phyloP scores from a whole-genome alignment of 371 early-diverging fungal species.

The Mortierella sp. region DNA sequence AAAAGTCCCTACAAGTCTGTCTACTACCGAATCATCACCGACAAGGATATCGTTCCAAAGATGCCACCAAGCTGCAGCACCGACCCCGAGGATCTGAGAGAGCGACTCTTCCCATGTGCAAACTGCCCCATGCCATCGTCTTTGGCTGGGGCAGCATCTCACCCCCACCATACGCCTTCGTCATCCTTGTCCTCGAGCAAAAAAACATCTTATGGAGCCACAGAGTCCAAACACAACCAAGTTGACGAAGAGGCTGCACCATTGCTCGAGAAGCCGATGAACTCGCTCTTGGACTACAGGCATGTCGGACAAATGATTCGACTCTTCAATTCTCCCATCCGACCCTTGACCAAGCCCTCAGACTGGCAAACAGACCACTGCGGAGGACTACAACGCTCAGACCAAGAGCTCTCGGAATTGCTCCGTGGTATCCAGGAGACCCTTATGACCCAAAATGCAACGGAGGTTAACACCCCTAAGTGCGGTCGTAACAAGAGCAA shows the following conservation, averaged over 20 bases:
- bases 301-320: conserved; percentile 46
- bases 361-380: conserved; percentile 37
- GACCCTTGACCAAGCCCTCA: conserved; percentile 39
- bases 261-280: conserved; percentile 13
- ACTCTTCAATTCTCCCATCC: conserved; percentile 17
- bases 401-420: conserved; percentile 12
- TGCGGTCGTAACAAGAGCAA: neutral
- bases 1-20: conserved; percentile 26
- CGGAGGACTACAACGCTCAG: conserved; percentile 22
- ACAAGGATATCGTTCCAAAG: conserved; percentile 45
- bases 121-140: neutral
- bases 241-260: neutral
- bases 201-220: conserved; percentile 9
- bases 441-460: neutral
- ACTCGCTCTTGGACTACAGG: conserved; percentile 46
- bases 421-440: conserved; percentile 20
- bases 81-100: conserved; percentile 20
- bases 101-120: conserved; percentile 32
- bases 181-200: neutral
- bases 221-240: neutral
- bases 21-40: conserved; percentile 43
- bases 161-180: neutral
- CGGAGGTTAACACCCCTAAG: neutral
- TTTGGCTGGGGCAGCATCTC: neutral
- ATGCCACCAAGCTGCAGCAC: conserved; percentile 46